Base-by-base conservation (phyloP, 306 rosid genomes). In the Malus domestica region DNA sequence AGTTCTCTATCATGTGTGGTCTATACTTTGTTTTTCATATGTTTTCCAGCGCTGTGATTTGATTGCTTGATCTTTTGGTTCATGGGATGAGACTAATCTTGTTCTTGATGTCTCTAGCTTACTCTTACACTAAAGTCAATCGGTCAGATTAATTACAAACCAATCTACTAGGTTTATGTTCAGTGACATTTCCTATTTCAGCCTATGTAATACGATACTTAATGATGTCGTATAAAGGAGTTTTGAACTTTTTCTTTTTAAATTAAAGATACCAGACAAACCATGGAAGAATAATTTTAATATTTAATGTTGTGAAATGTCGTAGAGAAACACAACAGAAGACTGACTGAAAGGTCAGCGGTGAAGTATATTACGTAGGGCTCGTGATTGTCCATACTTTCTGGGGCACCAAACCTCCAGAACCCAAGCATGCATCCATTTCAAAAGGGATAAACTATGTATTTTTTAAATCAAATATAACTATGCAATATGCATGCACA, bases 391-490 rank as follows among this genome's bases (percentile, higher is more conserved):
- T 32, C 70, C 27, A 10, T 83, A 79, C 93, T 90, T 88, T 87
- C 77, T 63, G 79, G 70, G 86, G 91, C 96, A 90, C 91, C 70
- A 8, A 32, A 13, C 10, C 20, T 27, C 67, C 66, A 60, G 19
- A 64, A 10, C 57, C 71, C 40, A 79, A 78, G 80, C 71, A 82
- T 76, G 80, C 71, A 82, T 76, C 83, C 71, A 81, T 80, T 71
- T 78, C 75, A 78, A 77, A 19, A 45, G 49, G 64, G 11, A 52
- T 51, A 71, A 76, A 66, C 55, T 63, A 51, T 72, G 18, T 49
- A 16, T 15, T 49, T 75, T 78, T 73, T 55, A 74, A 70, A 87
- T 82, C 76, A 74, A n/a, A 49, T 42, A 29, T 72, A 60, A 20
- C 49, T 16, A 10, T 20, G 30, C 23, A 20, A 40, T 9, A 10